Conservation (phyloP, 179 eudicot species). For the Pouteria campechiana region DNA sequence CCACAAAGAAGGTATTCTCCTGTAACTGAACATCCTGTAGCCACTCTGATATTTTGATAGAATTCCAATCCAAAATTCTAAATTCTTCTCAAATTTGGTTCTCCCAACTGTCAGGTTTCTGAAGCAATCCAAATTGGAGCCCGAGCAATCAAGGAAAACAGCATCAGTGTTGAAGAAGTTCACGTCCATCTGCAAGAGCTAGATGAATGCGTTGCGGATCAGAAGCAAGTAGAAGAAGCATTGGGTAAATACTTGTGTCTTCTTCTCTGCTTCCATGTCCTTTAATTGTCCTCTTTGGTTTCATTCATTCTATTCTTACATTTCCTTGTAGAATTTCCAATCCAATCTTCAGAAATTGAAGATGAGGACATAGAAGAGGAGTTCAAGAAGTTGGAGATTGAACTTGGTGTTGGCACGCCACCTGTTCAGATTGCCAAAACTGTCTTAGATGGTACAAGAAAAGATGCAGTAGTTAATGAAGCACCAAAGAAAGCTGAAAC, state of each 20-base stretch:
- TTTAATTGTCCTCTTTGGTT: neutral
- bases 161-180: slow-evolving; percentile 47
- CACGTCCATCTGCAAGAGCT: slow-evolving; percentile 52
- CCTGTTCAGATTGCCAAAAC: slow-evolving; percentile 9
- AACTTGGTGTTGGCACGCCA: slow-evolving; percentile 22
- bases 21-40: neutral
- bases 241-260: slow-evolving; percentile 32
- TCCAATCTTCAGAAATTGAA: slow-evolving; percentile 24
- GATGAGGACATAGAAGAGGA: slow-evolving; percentile 74
- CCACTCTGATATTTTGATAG: neutral
- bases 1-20: slow-evolving; percentile 59
- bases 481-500: too few relatives aligned
- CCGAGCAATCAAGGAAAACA: slow-evolving; percentile 56
- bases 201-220: slow-evolving; percentile 47
- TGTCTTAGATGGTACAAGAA: slow-evolving; percentile 8
- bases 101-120: slow-evolving; percentile 38
- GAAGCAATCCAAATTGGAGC: slow-evolving; percentile 75
- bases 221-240: slow-evolving; percentile 37
- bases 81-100: neutral
- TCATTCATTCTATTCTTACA: too few relatives aligned
- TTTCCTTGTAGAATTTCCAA: slow-evolving; percentile 33
- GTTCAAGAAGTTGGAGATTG: slow-evolving; percentile 41
- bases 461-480: too few relatives aligned
- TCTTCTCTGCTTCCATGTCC: neutral
- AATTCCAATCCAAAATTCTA: neutral